These are phyloP conservation scores for Nemania serpens DNA, from an alignment of 2,329 filamentous ascomycete species.

Conservation along the genomic window DNA sequence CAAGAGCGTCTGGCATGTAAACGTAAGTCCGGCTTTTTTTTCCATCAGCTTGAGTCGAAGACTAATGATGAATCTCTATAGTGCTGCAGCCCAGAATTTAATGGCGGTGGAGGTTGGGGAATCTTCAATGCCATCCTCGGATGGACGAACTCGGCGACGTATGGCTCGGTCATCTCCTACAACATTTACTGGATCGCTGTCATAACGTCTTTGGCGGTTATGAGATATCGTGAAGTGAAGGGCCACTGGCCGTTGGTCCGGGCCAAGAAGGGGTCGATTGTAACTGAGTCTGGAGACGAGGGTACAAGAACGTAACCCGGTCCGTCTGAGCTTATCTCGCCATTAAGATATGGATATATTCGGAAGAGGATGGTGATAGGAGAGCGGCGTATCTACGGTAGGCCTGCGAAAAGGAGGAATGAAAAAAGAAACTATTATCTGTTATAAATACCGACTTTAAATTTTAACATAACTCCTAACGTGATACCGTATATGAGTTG, in stretches of 20 bases:
- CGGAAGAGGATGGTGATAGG: background rate
- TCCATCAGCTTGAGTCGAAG: background rate
- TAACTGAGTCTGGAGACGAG: constrained; percentile 5
- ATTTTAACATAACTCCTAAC: no score
- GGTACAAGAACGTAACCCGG: constrained; percentile 1
- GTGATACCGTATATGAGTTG: no score
- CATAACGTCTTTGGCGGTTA: constrained; percentile 65
- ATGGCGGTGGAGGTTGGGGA: constrained; percentile 80
- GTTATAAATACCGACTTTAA: background rate
- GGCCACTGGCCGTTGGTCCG: constrained; percentile 53
- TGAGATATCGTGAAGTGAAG: constrained; percentile 69
- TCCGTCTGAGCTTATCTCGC: constrained; percentile 5
- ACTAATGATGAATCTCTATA: constrained; percentile 41
- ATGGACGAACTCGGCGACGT: constrained; percentile 87
- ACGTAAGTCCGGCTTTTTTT: constrained; percentile 55
- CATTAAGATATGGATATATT: no score
- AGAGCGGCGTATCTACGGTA: background rate
- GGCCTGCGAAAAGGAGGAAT: background rate
- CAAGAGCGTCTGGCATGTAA: constrained; percentile 81
- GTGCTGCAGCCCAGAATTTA: constrained; percentile 77
- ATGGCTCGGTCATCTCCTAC: constrained; percentile 85
- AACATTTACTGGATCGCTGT: constrained; percentile 84
- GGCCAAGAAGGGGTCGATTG: constrained; percentile 23
- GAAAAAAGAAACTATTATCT: background rate
- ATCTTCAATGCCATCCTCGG: constrained; percentile 86